Conservation (phyloP, 305 asterid genomes). For the Solanum hybrid region DNA sequence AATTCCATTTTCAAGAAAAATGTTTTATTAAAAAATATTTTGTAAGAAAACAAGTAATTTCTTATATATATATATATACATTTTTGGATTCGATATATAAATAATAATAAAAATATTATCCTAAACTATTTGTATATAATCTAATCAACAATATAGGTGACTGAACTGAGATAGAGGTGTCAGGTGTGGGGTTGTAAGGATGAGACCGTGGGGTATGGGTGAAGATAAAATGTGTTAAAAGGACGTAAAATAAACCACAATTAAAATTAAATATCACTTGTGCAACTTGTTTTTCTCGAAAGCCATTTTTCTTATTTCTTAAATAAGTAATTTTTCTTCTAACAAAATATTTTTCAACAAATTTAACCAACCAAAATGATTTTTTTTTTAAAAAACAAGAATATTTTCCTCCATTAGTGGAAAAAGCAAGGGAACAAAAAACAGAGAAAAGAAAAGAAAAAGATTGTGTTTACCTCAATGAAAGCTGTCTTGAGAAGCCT, state of each 20-base stretch:
- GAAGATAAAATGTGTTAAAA: background rate
- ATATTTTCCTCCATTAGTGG: background rate
- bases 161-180: background rate
- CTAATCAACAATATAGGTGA: background rate
- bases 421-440: background rate
- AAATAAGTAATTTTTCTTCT: background rate
- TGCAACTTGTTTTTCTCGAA: background rate
- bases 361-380: background rate
- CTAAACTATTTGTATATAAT: background rate
- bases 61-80: background rate
- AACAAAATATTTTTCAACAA: background rate
- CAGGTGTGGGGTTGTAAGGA: background rate
- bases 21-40: background rate
- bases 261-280: background rate
- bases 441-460: background rate
- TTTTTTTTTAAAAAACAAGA: background rate
- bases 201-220: background rate
- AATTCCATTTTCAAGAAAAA: background rate
- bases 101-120: background rate
- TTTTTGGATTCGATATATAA: background rate
- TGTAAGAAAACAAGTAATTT: background rate
- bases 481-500: conserved; percentile 62
- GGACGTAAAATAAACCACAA: background rate
- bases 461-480: conserved; percentile 39
- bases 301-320: background rate